These are phyloP conservation scores for Acanthamoeba lenticulata DNA, from an alignment of 208 protist species.

Conservation along the genomic window DNA sequence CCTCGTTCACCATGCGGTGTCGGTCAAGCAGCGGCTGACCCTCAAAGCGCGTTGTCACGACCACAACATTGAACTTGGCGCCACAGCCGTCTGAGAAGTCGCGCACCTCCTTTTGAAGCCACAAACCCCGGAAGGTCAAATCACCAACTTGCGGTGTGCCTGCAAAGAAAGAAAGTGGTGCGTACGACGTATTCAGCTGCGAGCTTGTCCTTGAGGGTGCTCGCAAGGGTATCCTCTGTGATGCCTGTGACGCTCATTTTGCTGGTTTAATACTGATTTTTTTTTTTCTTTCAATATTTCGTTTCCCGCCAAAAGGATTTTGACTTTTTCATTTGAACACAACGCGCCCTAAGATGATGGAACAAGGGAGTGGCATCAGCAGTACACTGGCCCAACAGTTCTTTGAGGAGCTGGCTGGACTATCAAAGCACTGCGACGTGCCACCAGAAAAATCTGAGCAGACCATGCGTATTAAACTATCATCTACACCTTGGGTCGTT, in stretches of 20 bases:
- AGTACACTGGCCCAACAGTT: background rate
- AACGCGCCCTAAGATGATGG: background rate
- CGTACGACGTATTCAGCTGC: background rate
- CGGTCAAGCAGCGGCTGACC: conserved; percentile 1
- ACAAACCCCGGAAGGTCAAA: background rate
- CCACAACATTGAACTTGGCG: conserved; percentile 7
- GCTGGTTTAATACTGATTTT: background rate
- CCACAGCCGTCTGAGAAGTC: conserved; percentile 11
- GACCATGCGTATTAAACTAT: background rate
- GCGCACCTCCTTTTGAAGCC: background rate
- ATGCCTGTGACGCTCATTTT: background rate
- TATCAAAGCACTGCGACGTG: background rate
- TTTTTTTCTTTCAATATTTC: background rate
- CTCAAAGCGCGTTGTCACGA: background rate
- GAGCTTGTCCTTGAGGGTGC: background rate
- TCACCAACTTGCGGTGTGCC: too few relatives aligned
- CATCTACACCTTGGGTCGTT: background rate
- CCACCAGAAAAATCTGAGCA: background rate
- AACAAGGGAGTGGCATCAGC: background rate
- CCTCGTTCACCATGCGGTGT: conserved; percentile 41
- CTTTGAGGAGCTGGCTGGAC: background rate
- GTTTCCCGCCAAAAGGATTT: background rate
- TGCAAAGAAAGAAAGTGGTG: background rate
- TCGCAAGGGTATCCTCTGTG: background rate
- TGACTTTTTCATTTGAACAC: background rate